Evolutionary conservation across 1,139 yeast species (phyloP), one percentile per base, ranked within the genome.

Genomic region (Pichia sp.): DNA sequence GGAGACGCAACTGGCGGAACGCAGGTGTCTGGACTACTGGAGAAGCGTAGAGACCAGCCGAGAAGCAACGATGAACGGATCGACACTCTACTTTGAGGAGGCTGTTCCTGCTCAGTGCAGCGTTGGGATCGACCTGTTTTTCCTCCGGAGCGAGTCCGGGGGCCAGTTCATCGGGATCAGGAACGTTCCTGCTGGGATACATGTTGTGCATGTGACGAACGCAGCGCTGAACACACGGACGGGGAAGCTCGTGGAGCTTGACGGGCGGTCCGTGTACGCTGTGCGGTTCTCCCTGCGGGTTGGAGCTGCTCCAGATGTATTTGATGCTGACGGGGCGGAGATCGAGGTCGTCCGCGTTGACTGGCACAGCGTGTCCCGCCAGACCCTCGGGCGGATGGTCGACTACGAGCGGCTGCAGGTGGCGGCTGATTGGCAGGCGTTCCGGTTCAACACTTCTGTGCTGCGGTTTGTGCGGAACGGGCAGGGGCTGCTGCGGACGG

Each of bases 91-190:
- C 5, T 58, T 64, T 42, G 42, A 52, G 6, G 44, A 48, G 17
- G 56, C 50, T 20, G 20, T 63, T 1, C 62, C 63, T 3, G 54
- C 50, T 2, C 40, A 49, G n/a, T 45, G 52, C 20, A 51, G 56
- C n/a, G 29, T 64, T 9, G 68, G 68, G 16, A 50, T 65, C 7
- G 66, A 65, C 49, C 50, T 61, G 7, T 55, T 60, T 4, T 64
- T 63, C 43, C 62, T 63, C 53, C 51, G 56, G 16, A 48, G 48
- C 16, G 29, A 56, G 12, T 36, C 53, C 16, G 34, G 46, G 7
- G 47, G 40, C 30, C 36, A 20, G 2, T 48, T 64, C 33, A 55
- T 51, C 48, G 68, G 68, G 4, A 59, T 65, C 49, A 62, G 63
- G 46, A 57, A 58, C 34, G 49, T 65, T 2, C 27, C 58, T 1